These are phyloP conservation scores for Fusarium cyanostomum DNA, from an alignment of 2,329 filamentous ascomycete genomes.

Conservation along the genomic window DNA sequence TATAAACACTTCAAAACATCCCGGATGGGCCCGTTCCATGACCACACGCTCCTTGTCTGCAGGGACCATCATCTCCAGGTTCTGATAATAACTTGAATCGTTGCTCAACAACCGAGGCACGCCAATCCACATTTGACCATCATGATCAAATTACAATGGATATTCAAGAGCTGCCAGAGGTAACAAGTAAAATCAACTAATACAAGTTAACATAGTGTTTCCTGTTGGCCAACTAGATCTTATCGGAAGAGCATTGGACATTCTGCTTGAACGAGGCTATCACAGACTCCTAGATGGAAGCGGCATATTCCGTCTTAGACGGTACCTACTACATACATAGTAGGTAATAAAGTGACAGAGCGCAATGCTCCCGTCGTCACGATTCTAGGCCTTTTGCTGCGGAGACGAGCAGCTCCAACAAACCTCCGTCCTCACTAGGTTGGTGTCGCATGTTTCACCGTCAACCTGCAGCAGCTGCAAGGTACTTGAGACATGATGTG, in stretches of 20 bases:
- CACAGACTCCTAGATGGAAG: background rate
- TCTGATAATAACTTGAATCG: background rate
- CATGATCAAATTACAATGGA: background rate
- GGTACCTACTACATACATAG: too few relatives aligned
- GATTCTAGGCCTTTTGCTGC: background rate
- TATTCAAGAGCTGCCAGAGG: background rate
- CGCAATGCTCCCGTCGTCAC: background rate
- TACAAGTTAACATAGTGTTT: too few relatives aligned
- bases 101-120: background rate
- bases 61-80: too few relatives aligned
- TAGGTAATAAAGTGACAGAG: background rate
- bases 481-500: slow-evolving; percentile 32
- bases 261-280: background rate
- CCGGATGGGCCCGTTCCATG: background rate
- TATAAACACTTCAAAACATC: background rate
- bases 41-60: background rate
- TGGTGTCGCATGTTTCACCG: slow-evolving; percentile 26
- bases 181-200: background rate
- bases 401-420: background rate
- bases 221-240: too few relatives aligned
- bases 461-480: slow-evolving; percentile 23
- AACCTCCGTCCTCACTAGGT: slow-evolving; percentile 12
- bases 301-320: background rate
- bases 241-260: background rate
- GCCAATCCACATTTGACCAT: background rate